Percentiles rank a stretch among this genome's conserved stretches.
These are phyloP conservation scores for Mallotus repandus DNA, from an alignment of 441 rosid species.

Conservation along the genomic window DNA sequence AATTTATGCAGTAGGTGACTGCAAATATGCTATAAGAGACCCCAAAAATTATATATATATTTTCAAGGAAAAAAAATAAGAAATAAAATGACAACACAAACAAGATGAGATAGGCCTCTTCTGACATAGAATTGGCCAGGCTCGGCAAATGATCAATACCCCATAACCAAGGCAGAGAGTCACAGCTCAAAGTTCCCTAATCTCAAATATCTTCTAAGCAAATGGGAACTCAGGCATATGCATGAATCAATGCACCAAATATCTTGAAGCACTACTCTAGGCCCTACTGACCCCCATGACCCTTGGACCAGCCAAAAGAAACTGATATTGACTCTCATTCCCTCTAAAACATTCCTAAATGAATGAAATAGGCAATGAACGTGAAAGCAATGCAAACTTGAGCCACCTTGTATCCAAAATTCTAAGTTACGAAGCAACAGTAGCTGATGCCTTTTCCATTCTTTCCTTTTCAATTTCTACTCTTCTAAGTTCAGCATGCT, in stretches of 20 bases:
- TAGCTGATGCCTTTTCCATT: conserved; percentile 62
- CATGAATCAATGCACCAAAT: conserved; percentile 18
- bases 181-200: conserved; percentile 8
- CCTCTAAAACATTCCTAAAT: conserved; percentile 10
- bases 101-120: conserved; percentile 18
- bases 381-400: conserved; percentile 25
- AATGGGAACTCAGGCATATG: conserved; percentile 19
- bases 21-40: not conserved
- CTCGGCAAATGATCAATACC: conserved; percentile 13
- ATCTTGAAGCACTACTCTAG: conserved; percentile 11
- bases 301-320: conserved; percentile 26
- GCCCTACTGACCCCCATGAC: conserved; percentile 17
- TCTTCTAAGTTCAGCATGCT: conserved; percentile 94
- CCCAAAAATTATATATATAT: not conserved
- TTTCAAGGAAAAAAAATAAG: not conserved
- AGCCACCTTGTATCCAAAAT: not conserved
- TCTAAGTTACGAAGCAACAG: conserved; percentile 41
- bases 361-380: conserved; percentile 20
- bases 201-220: not conserved
- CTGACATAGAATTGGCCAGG: conserved; percentile 26
- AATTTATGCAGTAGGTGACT: not conserved
- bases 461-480: conserved; percentile 81
- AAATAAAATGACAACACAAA: conserved; percentile 2
- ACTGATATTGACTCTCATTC: conserved; percentile 17
- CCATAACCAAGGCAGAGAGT: conserved; percentile 17